A percentile compares a stretch with the other conserved stretches of the same genome.
Conservation (phyloP, 1,284 basidiomycete genomes). For the Trametes polyzona region DNA sequence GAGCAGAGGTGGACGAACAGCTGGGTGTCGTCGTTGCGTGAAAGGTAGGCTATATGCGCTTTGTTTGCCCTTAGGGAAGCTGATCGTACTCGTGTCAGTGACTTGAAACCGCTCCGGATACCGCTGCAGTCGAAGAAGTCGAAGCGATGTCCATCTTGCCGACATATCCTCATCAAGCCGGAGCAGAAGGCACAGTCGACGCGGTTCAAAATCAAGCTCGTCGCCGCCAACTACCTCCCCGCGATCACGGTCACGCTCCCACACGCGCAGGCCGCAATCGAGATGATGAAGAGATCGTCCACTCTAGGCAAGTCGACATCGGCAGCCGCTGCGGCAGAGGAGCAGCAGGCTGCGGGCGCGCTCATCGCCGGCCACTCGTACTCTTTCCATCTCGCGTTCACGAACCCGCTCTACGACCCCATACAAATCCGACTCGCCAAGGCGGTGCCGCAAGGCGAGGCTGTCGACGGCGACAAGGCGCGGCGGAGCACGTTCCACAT, state of each 20-base stretch:
- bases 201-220: slow-evolving; percentile 96
- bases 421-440: slow-evolving; percentile 87
- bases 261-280: slow-evolving; percentile 49
- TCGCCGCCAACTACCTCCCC: slow-evolving; percentile 93
- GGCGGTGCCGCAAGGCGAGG: slow-evolving; percentile 38
- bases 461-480: slow-evolving; percentile 50
- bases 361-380: slow-evolving; percentile 81
- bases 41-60: slow-evolving; percentile 53
- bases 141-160: slow-evolving; percentile 93
- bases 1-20: slow-evolving; percentile 84
- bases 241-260: slow-evolving; percentile 78
- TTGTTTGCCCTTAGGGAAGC: slow-evolving; percentile 11
- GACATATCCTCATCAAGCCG: slow-evolving; percentile 97
- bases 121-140: slow-evolving; percentile 92
- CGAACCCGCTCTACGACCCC: slow-evolving; percentile 93
- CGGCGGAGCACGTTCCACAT: slow-evolving; percentile 76
- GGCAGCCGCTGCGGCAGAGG: slow-evolving; percentile 45
- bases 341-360: slow-evolving; percentile 41
- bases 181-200: slow-evolving; percentile 95
- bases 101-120: slow-evolving; percentile 85
- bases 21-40: slow-evolving; percentile 72
- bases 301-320: slow-evolving; percentile 48
- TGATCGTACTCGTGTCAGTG: slow-evolving; percentile 47
- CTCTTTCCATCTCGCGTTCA: slow-evolving; percentile 86
- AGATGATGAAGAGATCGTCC: slow-evolving; percentile 48